Evolutionary conservation across 805 yeast genomes (phyloP).

Genomic region (Zygosaccharomyces bisporus): DNA sequence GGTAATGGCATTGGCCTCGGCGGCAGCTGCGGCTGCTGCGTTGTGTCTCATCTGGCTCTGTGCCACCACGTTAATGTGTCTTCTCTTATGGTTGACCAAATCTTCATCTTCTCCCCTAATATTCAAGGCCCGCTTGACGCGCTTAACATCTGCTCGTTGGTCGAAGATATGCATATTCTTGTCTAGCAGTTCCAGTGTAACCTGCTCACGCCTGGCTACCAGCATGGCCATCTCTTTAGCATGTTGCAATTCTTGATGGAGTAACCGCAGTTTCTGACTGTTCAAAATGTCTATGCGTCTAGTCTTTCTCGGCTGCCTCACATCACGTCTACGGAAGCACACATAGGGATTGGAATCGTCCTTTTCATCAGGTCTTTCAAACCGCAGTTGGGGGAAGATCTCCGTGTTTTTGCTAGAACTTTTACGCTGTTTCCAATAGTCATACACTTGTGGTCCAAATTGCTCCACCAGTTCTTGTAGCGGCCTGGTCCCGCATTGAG

Average conservation of each 20-base stretch:
- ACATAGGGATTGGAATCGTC: conserved; percentile 94
- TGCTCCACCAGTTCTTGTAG: conserved; percentile 46
- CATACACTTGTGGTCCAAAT: conserved; percentile 67
- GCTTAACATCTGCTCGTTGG: conserved; percentile 66
- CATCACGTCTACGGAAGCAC: conserved; percentile 92
- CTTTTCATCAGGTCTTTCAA: conserved; percentile 82
- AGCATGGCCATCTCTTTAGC: conserved; percentile 66
- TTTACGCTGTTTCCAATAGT: conserved; percentile 78
- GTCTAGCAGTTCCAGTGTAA: conserved; percentile 49
- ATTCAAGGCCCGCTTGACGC: conserved; percentile 67
- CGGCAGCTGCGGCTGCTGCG: conserved; percentile 20
- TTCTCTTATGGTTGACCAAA: conserved; percentile 71
- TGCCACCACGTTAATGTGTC: conserved; percentile 33
- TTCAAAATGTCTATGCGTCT: conserved; percentile 90
- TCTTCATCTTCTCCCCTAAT: conserved; percentile 83
- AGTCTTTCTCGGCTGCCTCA: conserved; percentile 92
- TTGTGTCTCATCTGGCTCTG: conserved; percentile 20
- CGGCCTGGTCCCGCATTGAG: conserved; percentile 42
- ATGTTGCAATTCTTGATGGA: conserved; percentile 71
- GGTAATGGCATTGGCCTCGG: conserved; percentile 23
- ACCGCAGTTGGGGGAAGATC: conserved; percentile 70
- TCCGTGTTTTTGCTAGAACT: conserved; percentile 64
- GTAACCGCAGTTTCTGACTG: conserved; percentile 70
- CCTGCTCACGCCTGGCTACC: conserved; percentile 62
- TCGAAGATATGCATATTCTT: conserved; percentile 67